Evolutionary conservation across 2,329 filamentous ascomycete species (phyloP), one percentile per base, ranked within the genome.

Genomic region (Fusarium torulosum): DNA sequence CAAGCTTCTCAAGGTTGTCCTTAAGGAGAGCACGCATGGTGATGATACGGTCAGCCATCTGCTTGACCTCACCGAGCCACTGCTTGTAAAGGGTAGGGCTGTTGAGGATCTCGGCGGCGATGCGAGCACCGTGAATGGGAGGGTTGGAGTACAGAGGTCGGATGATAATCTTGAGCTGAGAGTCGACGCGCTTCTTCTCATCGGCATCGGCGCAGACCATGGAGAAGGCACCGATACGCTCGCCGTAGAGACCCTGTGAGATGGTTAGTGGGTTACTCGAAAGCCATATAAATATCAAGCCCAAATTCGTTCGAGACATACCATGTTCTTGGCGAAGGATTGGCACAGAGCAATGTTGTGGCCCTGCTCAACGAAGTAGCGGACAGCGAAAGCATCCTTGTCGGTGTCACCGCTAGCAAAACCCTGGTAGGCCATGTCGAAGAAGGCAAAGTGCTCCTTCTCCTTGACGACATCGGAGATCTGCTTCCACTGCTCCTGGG

Each of bases 271-370:
- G 23, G 27, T 15, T 33, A 11, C 21, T 47, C 31, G 11, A 15
- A 23, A 33, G 25, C 21, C 6, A 11, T 7, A 29, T 25, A n/a
- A n/a, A 33, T 19, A 41, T 20, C 20, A 31, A 11, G 40, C 31
- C 3, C 35, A 6, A 29, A 40, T 13, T 33, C 17, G 10, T 29
- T 53, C 43, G 42, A 54, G 43, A 68, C 84, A 72, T 80, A 92
- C 90, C 95, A 99, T 98, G 88, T 99, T 99, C 91, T 98, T 98
- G 79, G 95, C 95, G 81, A 98, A 98, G 53, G 92, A 96, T 85
- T 98, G 95, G 75, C 92, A 91, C 67, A 98, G 89, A 77, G 89
- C 90, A 78, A 96, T 89, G 78, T 93, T 88, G 85, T 97, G 94
- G 75, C 95, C 95, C 83, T 97, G 85, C 83, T 93, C 87, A 79